Evolutionary conservation across 2,329 filamentous ascomycete genomes (phyloP), one percentile per base, ranked within the genome.

Genomic region (Akanthomyces lecanii): DNA sequence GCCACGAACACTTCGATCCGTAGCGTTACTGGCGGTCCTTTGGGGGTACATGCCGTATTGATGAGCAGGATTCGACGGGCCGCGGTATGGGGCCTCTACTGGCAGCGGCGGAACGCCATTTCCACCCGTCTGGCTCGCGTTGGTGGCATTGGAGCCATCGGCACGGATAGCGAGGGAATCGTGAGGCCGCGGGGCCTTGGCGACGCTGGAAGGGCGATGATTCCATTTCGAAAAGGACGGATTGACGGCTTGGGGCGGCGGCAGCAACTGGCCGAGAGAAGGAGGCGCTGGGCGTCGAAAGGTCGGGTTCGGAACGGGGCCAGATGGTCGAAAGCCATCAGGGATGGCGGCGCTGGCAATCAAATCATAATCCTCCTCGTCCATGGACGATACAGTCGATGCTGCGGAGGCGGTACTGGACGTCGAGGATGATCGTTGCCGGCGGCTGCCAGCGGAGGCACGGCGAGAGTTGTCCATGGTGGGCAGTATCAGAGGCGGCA

Each of bases 21-120:
- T 91, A n/a, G 86, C 84, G 44, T 89, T 78, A 71, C 91, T 93
- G 28, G 89, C 83, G 62, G 77, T 77, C 59, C 86, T 84, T 72
- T 96, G 92, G 7, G 89, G 85, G 73, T 96, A 96, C 85, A 94
- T 89, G 68, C 85, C 85, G 72, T 96, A 96, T 0, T 91, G 90
- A 74, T 95, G 90, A 60, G 90, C 95, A 21, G 92, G 91, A 3
- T 87, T 89, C 4, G 84, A 86, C 1, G 87, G 84, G 7, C 87
- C 89, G 18, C 84, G 83, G 67, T 92, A 90, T 14, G 89, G 89
- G 63, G 85, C 88, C 63, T 91, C 82, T 4, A 79, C 66, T 38
- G 74, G 73, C 23, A 81, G 70, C 45, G 75, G 74, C 3, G 74
- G 71, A n/a, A 75, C 73, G 2, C 74, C 71, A 50, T 44, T 56